phyloP scores from a whole-genome alignment of 768 basidiomycete genomes.

The Boletus coccyginus region DNA sequence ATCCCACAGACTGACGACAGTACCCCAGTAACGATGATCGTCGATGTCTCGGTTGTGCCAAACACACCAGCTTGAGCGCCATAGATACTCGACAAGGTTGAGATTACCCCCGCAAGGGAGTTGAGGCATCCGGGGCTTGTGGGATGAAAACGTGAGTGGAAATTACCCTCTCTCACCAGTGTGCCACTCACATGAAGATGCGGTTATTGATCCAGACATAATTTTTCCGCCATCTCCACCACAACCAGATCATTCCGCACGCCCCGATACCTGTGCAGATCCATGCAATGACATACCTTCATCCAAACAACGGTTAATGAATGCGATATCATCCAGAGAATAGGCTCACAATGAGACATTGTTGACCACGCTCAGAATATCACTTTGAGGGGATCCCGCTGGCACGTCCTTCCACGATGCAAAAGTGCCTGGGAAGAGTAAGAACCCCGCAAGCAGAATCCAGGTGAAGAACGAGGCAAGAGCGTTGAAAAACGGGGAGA shows the following conservation, averaged over 20 bases:
- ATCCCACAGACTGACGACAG: constrained; percentile 41
- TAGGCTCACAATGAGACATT: constrained; percentile 45
- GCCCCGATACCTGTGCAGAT: constrained; percentile 53
- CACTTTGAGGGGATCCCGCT: constrained; percentile 30
- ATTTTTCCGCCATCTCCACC: constrained; percentile 59
- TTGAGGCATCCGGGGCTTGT: constrained; percentile 56
- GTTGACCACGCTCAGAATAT: constrained; percentile 37
- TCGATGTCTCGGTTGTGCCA: constrained; percentile 41
- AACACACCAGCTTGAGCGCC: constrained; percentile 48
- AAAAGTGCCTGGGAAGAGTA: constrained; percentile 63
- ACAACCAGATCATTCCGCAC: constrained; percentile 54
- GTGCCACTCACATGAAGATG: constrained; percentile 48
- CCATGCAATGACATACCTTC: constrained; percentile 52
- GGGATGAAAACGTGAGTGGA: constrained; percentile 2
- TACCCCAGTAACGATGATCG: constrained; percentile 45
- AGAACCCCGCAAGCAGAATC: constrained; percentile 60
- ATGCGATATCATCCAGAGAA: neutral
- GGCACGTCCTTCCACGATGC: constrained; percentile 36
- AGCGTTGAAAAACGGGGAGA: constrained; percentile 48
- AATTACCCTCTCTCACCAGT: neutral
- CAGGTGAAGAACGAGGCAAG: constrained; percentile 60
- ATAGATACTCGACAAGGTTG: constrained; percentile 50
- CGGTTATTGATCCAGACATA: constrained; percentile 59
- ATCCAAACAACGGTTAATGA: constrained; percentile 1
- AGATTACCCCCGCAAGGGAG: constrained; percentile 54